Evolutionary conservation across 2,329 filamentous ascomycete genomes (phyloP).

Genomic region (Drechslerella dactyloides): DNA sequence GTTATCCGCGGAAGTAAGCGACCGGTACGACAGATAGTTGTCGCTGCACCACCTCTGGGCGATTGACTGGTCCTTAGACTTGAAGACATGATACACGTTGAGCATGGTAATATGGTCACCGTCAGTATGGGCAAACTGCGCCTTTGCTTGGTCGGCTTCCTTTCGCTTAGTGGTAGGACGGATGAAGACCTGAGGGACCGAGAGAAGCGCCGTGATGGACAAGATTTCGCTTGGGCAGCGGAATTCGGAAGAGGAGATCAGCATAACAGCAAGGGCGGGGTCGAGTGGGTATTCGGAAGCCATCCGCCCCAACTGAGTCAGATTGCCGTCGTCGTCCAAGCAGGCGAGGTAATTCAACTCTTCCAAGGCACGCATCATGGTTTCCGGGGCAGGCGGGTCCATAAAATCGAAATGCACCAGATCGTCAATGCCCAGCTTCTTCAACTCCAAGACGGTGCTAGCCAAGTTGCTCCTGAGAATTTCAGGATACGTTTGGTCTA

Average conservation of each 20-base stretch:
- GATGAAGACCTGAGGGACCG: slow-evolving; percentile 91
- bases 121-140: slow-evolving; percentile 86
- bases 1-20: slow-evolving; percentile 89
- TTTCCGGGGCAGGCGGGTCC: slow-evolving; percentile 97
- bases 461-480: slow-evolving; percentile 92
- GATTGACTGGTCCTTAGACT: slow-evolving; percentile 64
- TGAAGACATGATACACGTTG: slow-evolving; percentile 98
- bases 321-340: slow-evolving; percentile 88
- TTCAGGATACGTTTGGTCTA: slow-evolving; percentile 95
- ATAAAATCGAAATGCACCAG: slow-evolving; percentile 98
- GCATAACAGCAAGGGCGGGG: slow-evolving; percentile 92
- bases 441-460: slow-evolving; percentile 92
- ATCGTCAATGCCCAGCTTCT: slow-evolving; percentile 95
- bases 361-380: slow-evolving; percentile 95
- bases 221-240: slow-evolving; percentile 98
- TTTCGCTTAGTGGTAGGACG: slow-evolving; percentile 84
- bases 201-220: slow-evolving; percentile 90
- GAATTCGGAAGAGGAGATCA: slow-evolving; percentile 96
- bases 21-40: slow-evolving; percentile 88
- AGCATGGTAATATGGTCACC: slow-evolving; percentile 95
- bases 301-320: slow-evolving; percentile 82
- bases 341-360: slow-evolving; percentile 97
- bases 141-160: slow-evolving; percentile 96
- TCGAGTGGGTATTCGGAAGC: slow-evolving; percentile 96
- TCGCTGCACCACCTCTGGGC: slow-evolving; percentile 92